Evolutionary conservation across 495 filamentous ascomycete species (phyloP), one percentile per base, ranked within the genome.

Genomic region (Penicillium goetzii): DNA sequence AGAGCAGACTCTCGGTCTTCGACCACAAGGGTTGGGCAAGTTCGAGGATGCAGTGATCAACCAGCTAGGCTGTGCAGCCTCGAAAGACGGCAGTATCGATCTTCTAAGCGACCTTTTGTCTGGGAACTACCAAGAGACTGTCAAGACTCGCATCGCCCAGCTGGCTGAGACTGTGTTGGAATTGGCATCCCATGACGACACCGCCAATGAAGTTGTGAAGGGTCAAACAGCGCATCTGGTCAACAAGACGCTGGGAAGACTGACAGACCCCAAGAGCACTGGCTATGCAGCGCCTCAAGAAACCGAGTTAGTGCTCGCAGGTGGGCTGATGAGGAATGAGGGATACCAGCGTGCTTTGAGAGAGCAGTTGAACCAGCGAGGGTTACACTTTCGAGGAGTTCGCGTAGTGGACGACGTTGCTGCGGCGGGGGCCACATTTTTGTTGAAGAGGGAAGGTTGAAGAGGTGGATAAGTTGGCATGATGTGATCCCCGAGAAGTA

Each of bases 281-380:
- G 65, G 62, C 25, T 73, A 68, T 57, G 28, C 64, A 5, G 19
- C 62, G 17, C 38, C 63, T 0, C 56, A 63, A 28, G 30, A 58
- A 14, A 70, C 67, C 1, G 65, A 66, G 17, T 51, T 75, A 34
- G 59, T 74, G 2, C 53, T 76, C 11, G 61, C 72, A 1, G 74
- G 72, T 11, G 74, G 74, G 4, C 34, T 74, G 56, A 66, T 74
- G 59, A 69, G 62, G 23, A 66, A 71, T 59, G 57, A 45, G 3
- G 32, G 19, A 25, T 72, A 76, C 64, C 64, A 65, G 33, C 17
- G 47, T 11, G 23, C 14, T n/a, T 21, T 72, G 25, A 45, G 58
- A 17, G 6, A 41, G 9, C 56, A 64, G 14, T 43, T 72, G 33
- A 49, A 33, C 8, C 19, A 60, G 4, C 52, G 52, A 26, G 34